These are phyloP conservation scores for Ophiocordyceps camponoti-rufipedis DNA, from an alignment of 2,329 filamentous ascomycete species.

Conservation along the genomic window DNA sequence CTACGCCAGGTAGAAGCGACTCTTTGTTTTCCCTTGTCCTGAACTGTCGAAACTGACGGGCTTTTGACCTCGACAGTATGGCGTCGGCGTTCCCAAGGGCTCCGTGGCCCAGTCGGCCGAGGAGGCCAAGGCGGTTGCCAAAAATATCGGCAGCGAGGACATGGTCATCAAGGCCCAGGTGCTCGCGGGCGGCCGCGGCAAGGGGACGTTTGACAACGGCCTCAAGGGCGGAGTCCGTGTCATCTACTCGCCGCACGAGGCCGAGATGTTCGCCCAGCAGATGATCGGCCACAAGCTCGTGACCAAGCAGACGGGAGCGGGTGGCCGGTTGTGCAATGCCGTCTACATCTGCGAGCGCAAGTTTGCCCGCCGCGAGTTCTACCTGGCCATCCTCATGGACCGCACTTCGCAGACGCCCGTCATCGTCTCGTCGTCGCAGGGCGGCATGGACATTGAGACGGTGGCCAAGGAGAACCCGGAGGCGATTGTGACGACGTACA, in stretches of 20 bases:
- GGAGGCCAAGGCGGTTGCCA: conserved; percentile 84
- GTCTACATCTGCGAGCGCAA: conserved; percentile 99
- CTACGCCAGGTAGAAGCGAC: conserved; percentile 44
- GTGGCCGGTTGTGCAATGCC: conserved; percentile 83
- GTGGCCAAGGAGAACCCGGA: conserved; percentile 96
- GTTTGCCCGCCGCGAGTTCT: conserved; percentile 97
- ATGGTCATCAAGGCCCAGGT: conserved; percentile 99
- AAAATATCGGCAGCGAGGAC: conserved; percentile 80
- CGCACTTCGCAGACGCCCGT: conserved; percentile 77
- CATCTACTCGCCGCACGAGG: conserved; percentile 93
- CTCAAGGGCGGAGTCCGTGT: conserved; percentile 97
- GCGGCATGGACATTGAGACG: conserved; percentile 97
- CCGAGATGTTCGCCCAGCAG: conserved; percentile 94
- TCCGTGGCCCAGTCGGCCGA: conserved; percentile 64
- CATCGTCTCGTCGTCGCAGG: conserved; percentile 94
- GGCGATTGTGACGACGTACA: conserved; percentile 82
- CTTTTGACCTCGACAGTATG: conserved; percentile 45
- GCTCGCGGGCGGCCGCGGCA: conserved; percentile 90
- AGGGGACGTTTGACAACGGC: conserved; percentile 94
- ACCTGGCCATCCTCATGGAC: conserved; percentile 97
- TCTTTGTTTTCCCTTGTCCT: conserved; percentile 3
- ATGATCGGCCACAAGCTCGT: conserved; percentile 99
- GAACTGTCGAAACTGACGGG: conserved; percentile 4
- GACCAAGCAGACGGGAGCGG: conserved; percentile 96
- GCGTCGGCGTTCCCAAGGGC: conserved; percentile 81